Base-by-base conservation (phyloP, 176 grass and related monocot species). In the Bonia amplexicaulis region DNA sequence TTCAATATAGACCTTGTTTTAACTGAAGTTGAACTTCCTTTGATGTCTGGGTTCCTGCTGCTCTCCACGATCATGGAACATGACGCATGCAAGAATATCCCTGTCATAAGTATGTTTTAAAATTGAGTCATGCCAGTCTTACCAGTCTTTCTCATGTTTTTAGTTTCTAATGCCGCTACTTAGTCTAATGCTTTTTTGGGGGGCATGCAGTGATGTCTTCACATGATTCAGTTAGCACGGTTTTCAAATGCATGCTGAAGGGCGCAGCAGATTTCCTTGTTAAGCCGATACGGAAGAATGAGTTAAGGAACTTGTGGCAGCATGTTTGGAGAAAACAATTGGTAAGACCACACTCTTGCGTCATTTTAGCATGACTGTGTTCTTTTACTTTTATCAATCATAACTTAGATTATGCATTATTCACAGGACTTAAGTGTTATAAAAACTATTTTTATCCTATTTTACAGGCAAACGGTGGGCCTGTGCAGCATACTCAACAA, bases 181-280 rank as follows among this genome's bases (percentile, higher is more conserved):
- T n/a, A 40, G 6, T 37, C 47, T 79, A 39, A 82, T 33, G 16
- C 0, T 12, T 69, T 81, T 72, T 49, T n/a, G 51, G 74, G 79
- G 55, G 15, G 13, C 26, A 66, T 92, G 79, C 88, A 99, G 97
- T 99, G 97, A 99, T 99, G 97, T 99, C 97, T 88, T 99, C 97
- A 0, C 89, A 96, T 49, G 97, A 99, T 84, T 94, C 93, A 25
- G 88, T 99, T 39, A 96, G 97, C 88, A 96, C 77, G 90, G 93
- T 99, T 80, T 99, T 99, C 84, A 99, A 99, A 85, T 99, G 97
- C 82, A 99, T 99, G 97, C 76, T 96, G 52, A 96, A 99, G 91
- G 97, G 97, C 64, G 93, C 97, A 55, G 86, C 97, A 52, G 97
- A 99, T 85, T 99, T 99, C 66, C 92, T 99, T 71, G 92, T 99